A percentile compares a stretch with the other conserved stretches of the same genome.
phyloP scores from a whole-genome alignment of 148 eudicot genomes.

The Cornus suecica region DNA sequence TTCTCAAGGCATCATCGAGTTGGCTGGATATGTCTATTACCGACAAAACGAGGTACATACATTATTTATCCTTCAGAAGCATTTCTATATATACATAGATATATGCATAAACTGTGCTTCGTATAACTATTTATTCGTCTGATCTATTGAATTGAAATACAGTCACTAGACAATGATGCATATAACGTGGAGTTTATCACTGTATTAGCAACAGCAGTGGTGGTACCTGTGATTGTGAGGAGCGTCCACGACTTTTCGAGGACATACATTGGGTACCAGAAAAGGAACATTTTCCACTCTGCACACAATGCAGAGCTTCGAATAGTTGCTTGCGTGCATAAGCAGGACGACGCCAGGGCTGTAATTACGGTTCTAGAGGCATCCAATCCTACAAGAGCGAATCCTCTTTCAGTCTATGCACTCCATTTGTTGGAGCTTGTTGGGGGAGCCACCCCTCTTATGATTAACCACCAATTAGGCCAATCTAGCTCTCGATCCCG shows the following conservation, averaged over 20 bases:
- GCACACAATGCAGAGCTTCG: conserved; percentile 10
- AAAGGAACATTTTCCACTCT: conserved; percentile 1
- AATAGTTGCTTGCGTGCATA: conserved; percentile 21
- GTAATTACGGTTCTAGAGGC: conserved; percentile 20
- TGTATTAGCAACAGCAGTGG: background rate
- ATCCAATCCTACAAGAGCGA: conserved; percentile 19
- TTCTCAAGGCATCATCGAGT: conserved; percentile 29
- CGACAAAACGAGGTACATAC: background rate
- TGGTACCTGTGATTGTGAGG: background rate
- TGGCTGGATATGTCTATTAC: background rate
- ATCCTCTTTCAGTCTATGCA: conserved; percentile 20
- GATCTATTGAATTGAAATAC: background rate
- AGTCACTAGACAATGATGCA: background rate
- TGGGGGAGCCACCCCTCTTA: conserved; percentile 28
- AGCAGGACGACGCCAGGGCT: conserved; percentile 27
- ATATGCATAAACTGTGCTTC: too few species aligned
- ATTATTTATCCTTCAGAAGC: background rate
- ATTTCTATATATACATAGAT: too few species aligned
- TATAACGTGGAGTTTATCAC: background rate
- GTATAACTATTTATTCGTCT: too few species aligned
- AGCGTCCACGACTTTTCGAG: background rate
- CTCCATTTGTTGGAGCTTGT: conserved; percentile 31
- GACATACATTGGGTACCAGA: conserved; percentile 7
- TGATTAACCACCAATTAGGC: conserved; percentile 31
- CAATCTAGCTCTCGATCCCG: conserved; percentile 18